Evolutionary conservation across 257 asterid genomes (phyloP).

Genomic region (Nicotiana attenuata): DNA sequence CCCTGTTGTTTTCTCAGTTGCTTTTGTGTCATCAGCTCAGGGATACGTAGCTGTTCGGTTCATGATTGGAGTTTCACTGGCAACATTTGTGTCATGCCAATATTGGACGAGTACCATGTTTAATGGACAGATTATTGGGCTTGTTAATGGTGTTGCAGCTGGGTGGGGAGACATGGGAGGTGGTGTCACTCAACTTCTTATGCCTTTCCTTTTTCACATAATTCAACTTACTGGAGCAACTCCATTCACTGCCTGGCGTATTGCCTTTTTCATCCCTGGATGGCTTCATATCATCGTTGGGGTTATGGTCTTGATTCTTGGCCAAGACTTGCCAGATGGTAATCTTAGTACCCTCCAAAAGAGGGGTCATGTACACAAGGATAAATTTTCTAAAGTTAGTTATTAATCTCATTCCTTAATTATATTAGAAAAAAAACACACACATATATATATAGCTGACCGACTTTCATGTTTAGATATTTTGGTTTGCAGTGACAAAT

Average conservation of each 20-base stretch:
- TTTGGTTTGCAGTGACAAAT: conserved; percentile 11
- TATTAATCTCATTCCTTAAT: not conserved
- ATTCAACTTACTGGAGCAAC: conserved; percentile 11
- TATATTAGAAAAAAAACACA: too few relatives aligned
- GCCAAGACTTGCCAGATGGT: conserved; percentile 21
- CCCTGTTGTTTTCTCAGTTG: conserved; percentile 9
- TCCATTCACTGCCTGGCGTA: conserved; percentile 19
- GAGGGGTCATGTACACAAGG: conserved; percentile 5
- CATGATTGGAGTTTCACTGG: conserved; percentile 12
- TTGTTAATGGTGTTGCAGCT: conserved; percentile 16
- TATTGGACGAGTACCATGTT: conserved; percentile 13
- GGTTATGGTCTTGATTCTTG: conserved; percentile 10
- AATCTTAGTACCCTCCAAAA: not conserved
- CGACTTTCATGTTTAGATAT: not conserved
- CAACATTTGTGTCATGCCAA: conserved; percentile 10
- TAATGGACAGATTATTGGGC: conserved; percentile 7
- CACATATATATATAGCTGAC: not conserved
- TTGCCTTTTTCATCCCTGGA: conserved; percentile 14
- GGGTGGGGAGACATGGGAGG: conserved; percentile 24
- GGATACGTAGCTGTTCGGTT: conserved; percentile 10
- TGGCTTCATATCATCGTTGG: conserved; percentile 18
- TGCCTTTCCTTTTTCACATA: conserved; percentile 15
- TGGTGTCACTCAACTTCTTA: conserved; percentile 17
- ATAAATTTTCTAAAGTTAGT: conserved; percentile 11
- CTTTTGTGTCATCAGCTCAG: conserved; percentile 9